Percentiles rank a stretch among this genome's conserved stretches.
Evolutionary conservation across 2,329 filamentous ascomycete genomes (phyloP).

Genomic region (Nemania bipapillata): DNA sequence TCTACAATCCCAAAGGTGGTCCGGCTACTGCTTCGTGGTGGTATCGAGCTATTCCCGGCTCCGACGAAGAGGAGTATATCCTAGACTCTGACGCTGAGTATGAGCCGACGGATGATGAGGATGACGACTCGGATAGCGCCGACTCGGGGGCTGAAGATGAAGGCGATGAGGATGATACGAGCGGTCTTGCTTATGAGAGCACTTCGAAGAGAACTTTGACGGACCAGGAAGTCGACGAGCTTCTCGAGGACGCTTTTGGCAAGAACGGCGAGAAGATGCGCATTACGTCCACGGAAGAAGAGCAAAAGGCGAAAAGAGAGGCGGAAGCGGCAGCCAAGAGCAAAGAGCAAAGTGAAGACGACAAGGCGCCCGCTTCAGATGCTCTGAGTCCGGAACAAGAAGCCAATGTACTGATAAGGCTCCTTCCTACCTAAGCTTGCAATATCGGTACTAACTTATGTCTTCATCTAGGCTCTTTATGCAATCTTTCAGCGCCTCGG

Average conservation of each 20-base stretch:
- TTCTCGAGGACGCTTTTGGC: neutral
- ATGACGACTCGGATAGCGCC: neutral
- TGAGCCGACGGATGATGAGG: neutral
- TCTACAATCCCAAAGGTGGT: neutral
- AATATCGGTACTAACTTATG: neutral
- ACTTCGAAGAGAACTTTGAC: neutral
- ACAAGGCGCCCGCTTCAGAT: no score
- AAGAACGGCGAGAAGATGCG: neutral
- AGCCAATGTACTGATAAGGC: no score
- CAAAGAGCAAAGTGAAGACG: no score
- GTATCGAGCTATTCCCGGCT: neutral
- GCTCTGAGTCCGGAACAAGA: no score
- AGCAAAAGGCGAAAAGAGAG: no score
- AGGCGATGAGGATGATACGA: neutral
- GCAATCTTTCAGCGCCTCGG: neutral
- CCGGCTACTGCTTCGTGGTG: neutral
- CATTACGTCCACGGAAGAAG: neutral
- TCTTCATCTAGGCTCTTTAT: neutral
- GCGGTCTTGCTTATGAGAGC: neutral
- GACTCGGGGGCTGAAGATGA: neutral
- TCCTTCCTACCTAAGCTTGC: no score
- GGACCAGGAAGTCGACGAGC: neutral
- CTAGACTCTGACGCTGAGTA: neutral
- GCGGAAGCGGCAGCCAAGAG: no score
- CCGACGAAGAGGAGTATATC: neutral